A percentile compares a stretch with the other conserved stretches of the same genome.
Conservation (phyloP, 1,284 basidiomycete species). For the Irpex lacteus region DNA sequence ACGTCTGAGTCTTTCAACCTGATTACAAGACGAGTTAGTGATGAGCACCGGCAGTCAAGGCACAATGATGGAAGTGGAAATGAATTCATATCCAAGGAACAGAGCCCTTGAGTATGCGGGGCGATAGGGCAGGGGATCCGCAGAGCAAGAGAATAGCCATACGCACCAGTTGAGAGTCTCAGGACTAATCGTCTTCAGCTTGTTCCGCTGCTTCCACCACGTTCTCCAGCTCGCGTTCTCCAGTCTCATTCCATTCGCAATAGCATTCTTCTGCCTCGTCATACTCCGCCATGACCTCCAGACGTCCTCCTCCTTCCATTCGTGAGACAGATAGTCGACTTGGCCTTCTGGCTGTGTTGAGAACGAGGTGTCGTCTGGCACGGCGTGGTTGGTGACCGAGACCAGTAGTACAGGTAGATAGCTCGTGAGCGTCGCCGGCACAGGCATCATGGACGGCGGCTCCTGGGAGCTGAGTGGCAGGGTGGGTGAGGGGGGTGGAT, state of each 20-base stretch:
- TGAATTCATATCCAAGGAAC: background rate
- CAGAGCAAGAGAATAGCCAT: background rate
- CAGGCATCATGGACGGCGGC: constrained; percentile 21
- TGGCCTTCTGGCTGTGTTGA: constrained; percentile 66
- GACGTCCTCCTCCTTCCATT: constrained; percentile 98
- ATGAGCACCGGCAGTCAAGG: background rate
- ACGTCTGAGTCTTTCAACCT: constrained; percentile 99
- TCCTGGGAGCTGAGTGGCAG: constrained; percentile 2
- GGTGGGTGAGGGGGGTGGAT: background rate
- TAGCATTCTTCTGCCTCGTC: constrained; percentile 98
- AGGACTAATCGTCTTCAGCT: constrained; percentile 92
- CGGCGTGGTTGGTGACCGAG: constrained; percentile 54
- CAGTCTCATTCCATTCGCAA: constrained; percentile 90
- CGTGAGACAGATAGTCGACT: constrained; percentile 87
- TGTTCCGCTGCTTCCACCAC: constrained; percentile 99
- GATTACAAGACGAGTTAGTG: constrained; percentile 17
- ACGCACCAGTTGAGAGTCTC: constrained; percentile 98
- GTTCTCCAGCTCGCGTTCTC: constrained; percentile 99
- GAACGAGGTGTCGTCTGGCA: constrained; percentile 66
- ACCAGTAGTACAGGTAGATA: constrained; percentile 69
- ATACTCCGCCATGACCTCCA: constrained; percentile 98
- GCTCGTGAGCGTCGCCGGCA: constrained; percentile 35
- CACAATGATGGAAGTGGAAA: background rate
- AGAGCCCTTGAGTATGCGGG: too few relatives aligned
- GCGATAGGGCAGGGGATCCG: background rate